These are phyloP conservation scores for Gossypium aridum DNA, from an alignment of 441 rosid species.

Conservation along the genomic window DNA sequence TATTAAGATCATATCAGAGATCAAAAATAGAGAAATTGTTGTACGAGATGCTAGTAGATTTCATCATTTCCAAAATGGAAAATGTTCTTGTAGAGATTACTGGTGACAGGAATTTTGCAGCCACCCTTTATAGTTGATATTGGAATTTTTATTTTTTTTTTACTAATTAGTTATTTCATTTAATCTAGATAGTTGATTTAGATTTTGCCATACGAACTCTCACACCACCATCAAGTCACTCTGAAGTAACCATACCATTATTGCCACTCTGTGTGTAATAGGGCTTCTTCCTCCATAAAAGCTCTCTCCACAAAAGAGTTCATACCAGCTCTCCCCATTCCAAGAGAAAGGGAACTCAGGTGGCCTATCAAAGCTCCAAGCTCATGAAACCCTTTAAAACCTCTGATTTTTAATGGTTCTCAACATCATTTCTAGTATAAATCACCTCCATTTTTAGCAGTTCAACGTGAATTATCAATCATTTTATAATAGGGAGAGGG, in stretches of 20 bases:
- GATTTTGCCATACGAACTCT: not conserved
- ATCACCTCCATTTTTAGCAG: no score
- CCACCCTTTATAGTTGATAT: not conserved
- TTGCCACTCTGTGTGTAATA: no score
- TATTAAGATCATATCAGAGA: conserved; percentile 51
- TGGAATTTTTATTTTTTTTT: not conserved
- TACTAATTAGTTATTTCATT: not conserved
- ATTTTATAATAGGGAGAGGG: not conserved
- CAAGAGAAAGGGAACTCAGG: no score
- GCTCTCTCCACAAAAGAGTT: no score
- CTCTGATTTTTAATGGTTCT: no score
- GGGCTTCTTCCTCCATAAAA: no score
- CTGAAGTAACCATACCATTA: no score
- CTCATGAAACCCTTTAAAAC: no score
- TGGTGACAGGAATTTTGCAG: conserved; percentile 32
- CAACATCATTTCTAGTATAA: no score
- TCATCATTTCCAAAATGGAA: conserved; percentile 66
- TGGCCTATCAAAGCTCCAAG: no score
- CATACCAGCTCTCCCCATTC: no score
- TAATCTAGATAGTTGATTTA: not conserved
- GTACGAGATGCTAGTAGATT: conserved; percentile 76
- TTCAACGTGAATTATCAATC: not conserved
- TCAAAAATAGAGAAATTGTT: conserved; percentile 55
- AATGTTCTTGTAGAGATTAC: conserved; percentile 76
- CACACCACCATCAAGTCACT: no score